Percentiles rank a stretch among this genome's conserved stretches.
phyloP scores from a whole-genome alignment of 202 grass and related monocot genomes.

The Panicum virgatum region DNA sequence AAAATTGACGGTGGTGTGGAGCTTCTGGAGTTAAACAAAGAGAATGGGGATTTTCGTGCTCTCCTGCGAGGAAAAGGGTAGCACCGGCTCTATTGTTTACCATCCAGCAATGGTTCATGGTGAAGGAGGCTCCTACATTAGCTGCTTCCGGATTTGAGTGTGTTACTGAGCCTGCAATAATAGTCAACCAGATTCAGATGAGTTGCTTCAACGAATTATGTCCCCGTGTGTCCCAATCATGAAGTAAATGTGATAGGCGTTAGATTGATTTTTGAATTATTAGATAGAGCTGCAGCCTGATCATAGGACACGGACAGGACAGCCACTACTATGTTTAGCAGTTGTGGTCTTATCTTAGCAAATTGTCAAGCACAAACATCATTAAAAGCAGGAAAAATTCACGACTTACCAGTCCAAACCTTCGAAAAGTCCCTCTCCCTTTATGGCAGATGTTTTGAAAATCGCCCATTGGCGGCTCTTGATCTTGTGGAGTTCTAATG shows the following conservation, averaged over 20 bases:
- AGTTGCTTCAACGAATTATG: background rate
- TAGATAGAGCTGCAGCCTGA: background rate
- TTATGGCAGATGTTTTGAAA: conserved; percentile 97
- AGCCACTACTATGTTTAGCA: background rate
- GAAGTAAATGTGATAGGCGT: background rate
- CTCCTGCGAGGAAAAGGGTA: background rate
- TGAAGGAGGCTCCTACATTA: conserved; percentile 42
- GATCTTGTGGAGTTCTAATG: conserved; percentile 95
- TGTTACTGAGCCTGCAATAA: conserved; percentile 93
- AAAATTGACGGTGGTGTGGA: conserved; percentile 40
- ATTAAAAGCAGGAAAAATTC: background rate
- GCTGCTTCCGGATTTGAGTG: conserved; percentile 81
- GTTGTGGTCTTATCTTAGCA: conserved; percentile 4
- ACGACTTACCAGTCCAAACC: conserved; percentile 89
- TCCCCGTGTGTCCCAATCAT: background rate
- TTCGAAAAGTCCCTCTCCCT: conserved; percentile 99
- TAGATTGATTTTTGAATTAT: background rate
- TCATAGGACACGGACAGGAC: background rate
- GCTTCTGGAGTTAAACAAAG: conserved; percentile 50
- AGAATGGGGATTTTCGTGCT: conserved; percentile 29
- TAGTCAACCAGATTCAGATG: conserved; percentile 2
- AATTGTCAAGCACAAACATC: background rate
- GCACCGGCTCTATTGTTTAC: conserved; percentile 29
- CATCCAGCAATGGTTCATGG: conserved; percentile 38
- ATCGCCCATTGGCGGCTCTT: conserved; percentile 97